Percentiles rank a stretch among this genome's conserved stretches.
phyloP scores from a whole-genome alignment of 176 grass and related monocot species.

The Leersia perrieri region DNA sequence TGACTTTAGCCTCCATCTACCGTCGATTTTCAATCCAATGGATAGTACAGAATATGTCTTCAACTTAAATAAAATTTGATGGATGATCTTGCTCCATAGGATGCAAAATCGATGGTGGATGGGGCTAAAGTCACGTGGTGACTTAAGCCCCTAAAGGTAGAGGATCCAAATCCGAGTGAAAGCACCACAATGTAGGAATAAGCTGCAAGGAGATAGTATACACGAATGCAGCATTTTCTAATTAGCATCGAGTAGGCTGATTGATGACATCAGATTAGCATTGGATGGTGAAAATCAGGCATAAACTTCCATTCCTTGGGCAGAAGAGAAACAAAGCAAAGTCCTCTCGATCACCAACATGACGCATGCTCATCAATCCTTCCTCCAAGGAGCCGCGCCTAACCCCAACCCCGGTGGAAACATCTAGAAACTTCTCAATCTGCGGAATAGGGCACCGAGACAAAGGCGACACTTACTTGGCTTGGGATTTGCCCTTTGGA shows the following conservation, averaged over 20 bases:
- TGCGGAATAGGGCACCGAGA: conserved; percentile 9
- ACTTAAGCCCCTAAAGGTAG: no score
- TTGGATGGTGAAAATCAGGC: neutral
- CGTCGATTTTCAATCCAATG: no score
- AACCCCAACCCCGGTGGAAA: neutral
- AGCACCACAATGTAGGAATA: conserved; percentile 8
- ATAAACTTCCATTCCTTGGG: neutral
- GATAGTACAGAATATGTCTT: no score
- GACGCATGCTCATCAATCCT: neutral
- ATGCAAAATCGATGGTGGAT: no score
- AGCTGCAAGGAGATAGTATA: neutral
- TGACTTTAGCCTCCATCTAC: no score
- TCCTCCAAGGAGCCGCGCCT: neutral
- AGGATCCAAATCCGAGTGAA: no score
- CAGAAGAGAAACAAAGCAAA: neutral
- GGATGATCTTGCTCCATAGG: no score
- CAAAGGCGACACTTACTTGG: conserved; percentile 54
- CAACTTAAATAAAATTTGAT: no score
- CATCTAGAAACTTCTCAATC: conserved; percentile 12
- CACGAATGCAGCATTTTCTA: neutral
- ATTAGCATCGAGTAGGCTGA: neutral
- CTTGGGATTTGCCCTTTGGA: conserved; percentile 75
- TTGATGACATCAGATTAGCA: conserved; percentile 8
- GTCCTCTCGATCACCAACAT: neutral
- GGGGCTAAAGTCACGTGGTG: no score